Evolutionary conservation across 1,284 basidiomycete genomes (phyloP), one percentile per base, ranked within the genome.

Genomic region (Inonotus hispidus): DNA sequence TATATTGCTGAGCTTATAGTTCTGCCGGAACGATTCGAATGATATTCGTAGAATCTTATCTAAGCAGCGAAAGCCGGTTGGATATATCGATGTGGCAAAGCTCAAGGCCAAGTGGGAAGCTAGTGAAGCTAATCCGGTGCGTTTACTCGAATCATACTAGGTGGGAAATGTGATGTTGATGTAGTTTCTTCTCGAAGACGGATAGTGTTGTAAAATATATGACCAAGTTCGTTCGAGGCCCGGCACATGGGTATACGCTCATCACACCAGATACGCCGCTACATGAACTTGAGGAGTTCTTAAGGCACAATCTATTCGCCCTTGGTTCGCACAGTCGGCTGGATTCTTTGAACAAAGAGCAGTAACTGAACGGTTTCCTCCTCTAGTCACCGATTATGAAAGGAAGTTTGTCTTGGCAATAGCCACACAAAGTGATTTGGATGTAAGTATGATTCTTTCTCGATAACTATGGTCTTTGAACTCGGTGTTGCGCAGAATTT

Each of bases 331-430:
- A 39, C 41, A 43, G 19, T 43, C 32, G 32, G 32, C 14, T 35
- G 21, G 14, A 32, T 29, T 25, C 39, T 14, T 60, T n/a, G 27
- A 60, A 57, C 23, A 1, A 14, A 32, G n/a, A 7, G 11, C 25
- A 16, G 19, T 16, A 19, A 53, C 29, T 38, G 13, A 49, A 53
- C 29, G 11, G 45, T 53, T 23, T 16, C 56, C 58, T 6, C 45
- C 39, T 60, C 63, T 2, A 93, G 92, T 95, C 29, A 95, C 93
- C 5, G 93, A 95, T 71, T 72, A 75, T 49, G 82, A 82, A 57
- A 82, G 92, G 63, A 93, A 93, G 70, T 95, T 95, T 69, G 92
- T 95, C 0, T 79, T 95, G 38, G 93, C 80, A 0, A 87, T 95
- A 0, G 92, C 90, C 1, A 95, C 93, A 13, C 72, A 76, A 47